A percentile compares a stretch with the other conserved stretches of the same genome.
Conservation (phyloP, 208 protist genomes). For the Wallacemonas rigidus region DNA sequence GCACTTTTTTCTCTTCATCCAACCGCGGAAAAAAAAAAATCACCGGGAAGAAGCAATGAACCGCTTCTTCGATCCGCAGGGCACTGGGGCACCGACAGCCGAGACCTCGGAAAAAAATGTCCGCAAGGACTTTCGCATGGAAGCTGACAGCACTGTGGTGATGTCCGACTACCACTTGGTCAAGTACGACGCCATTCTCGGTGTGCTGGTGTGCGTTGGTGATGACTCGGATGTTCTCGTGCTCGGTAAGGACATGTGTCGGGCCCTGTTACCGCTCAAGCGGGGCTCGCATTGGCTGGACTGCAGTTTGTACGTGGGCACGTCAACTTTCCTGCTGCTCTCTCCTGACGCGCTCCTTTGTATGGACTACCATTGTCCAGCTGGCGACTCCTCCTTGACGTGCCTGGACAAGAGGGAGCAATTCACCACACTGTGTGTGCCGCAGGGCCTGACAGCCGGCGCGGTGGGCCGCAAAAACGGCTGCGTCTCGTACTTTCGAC, state of each 20-base stretch:
- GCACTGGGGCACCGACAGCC: slow-evolving; percentile 1
- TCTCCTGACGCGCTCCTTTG: slow-evolving; percentile 64
- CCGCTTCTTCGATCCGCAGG: slow-evolving; percentile 12
- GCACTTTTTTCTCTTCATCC: slow-evolving; percentile 3
- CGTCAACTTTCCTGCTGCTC: slow-evolving; percentile 77
- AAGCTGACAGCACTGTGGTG: slow-evolving; percentile 57
- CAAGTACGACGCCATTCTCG: slow-evolving; percentile 72
- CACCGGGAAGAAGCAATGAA: background rate
- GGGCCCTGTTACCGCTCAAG: slow-evolving; percentile 48
- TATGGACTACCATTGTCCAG: slow-evolving; percentile 60
- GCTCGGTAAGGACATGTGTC: slow-evolving; percentile 60
- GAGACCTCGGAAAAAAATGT: background rate
- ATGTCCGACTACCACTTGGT: slow-evolving; percentile 85
- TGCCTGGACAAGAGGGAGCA: slow-evolving; percentile 26
- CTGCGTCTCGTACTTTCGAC: slow-evolving; percentile 68
- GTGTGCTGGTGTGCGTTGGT: slow-evolving; percentile 72
- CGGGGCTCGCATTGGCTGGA: slow-evolving; percentile 73
- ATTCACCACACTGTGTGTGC: slow-evolving; percentile 73
- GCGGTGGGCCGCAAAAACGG: slow-evolving; percentile 70
- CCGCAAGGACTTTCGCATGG: slow-evolving; percentile 39
- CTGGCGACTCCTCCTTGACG: slow-evolving; percentile 34
- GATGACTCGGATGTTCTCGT: slow-evolving; percentile 73
- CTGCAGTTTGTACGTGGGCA: slow-evolving; percentile 71
- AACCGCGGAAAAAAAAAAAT: background rate
- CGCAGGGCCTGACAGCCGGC: slow-evolving; percentile 74